Evolutionary conservation across 202 grass and related monocot species (phyloP).

Genomic region (Panicum hallii): DNA sequence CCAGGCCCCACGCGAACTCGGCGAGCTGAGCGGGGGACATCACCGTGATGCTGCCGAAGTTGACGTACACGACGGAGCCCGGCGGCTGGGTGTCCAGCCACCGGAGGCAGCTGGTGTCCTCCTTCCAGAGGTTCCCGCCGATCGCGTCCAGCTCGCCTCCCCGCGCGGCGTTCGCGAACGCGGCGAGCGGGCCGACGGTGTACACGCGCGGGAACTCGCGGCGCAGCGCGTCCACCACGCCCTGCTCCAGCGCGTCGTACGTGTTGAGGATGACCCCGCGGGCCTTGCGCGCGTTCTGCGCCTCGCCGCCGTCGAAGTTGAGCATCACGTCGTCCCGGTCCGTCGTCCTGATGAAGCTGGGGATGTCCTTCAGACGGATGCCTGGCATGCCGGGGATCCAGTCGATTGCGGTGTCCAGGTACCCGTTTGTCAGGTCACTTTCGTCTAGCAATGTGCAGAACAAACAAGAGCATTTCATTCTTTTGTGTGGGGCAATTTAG

Average conservation of each 20-base stretch:
- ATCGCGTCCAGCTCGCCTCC: slow-evolving; percentile 27
- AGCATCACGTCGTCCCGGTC: slow-evolving; percentile 68
- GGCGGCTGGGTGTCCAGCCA: slow-evolving; percentile 56
- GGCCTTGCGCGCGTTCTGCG: slow-evolving; percentile 64
- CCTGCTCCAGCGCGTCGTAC: slow-evolving; percentile 63
- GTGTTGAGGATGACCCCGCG: slow-evolving; percentile 76
- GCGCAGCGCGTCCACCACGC: slow-evolving; percentile 58
- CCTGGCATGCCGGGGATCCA: slow-evolving; percentile 65
- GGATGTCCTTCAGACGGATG: slow-evolving; percentile 63
- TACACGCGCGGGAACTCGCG: slow-evolving; percentile 56
- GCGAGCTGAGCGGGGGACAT: slow-evolving; percentile 51
- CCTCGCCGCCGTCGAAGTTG: slow-evolving; percentile 62
- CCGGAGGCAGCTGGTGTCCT: slow-evolving; percentile 58
- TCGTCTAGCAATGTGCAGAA: slow-evolving; percentile 47
- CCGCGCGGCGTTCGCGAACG: slow-evolving; percentile 30
- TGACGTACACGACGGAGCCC: slow-evolving; percentile 74
- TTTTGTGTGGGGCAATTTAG: not conserved
- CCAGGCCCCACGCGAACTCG: slow-evolving; percentile 81
- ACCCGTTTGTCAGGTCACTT: slow-evolving; percentile 62
- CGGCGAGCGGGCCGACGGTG: slow-evolving; percentile 57
- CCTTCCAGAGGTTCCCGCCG: slow-evolving; percentile 72
- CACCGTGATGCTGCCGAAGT: slow-evolving; percentile 91
- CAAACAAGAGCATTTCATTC: not conserved
- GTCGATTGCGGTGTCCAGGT: slow-evolving; percentile 67
- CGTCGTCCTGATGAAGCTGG: slow-evolving; percentile 70